Evolutionary conservation across 2,329 filamentous ascomycete genomes (phyloP).

Genomic region (Blastomyces emzantsi): DNA sequence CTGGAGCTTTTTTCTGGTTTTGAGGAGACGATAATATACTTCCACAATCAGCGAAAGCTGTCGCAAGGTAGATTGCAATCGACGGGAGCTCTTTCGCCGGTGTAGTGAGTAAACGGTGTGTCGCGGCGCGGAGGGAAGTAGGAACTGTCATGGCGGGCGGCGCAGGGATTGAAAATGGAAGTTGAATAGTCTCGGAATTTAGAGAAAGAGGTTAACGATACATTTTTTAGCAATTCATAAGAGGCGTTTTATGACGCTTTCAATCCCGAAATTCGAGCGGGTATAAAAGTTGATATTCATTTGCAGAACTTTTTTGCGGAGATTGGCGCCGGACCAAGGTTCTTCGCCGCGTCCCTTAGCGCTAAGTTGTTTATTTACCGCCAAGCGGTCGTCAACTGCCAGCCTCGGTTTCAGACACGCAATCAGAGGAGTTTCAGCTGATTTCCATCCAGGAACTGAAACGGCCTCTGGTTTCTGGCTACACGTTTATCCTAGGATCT

Average conservation of each 20-base stretch:
- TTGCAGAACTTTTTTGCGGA: constrained; percentile 3
- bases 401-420: background rate
- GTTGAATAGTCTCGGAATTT: background rate
- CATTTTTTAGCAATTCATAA: background rate
- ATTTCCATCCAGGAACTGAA: background rate
- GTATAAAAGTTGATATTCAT: background rate
- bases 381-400: background rate
- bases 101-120: constrained; percentile 55
- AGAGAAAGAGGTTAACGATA: background rate
- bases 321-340: background rate
- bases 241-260: background rate
- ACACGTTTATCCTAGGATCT: background rate
- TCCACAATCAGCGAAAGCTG: constrained; percentile 46
- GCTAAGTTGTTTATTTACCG: constrained; percentile 2
- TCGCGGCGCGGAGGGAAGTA: constrained; percentile 35
- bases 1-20: constrained; percentile 49
- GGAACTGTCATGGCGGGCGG: constrained; percentile 22
- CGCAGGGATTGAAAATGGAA: background rate
- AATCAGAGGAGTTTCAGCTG: background rate
- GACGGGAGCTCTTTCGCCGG: constrained; percentile 64
- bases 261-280: background rate
- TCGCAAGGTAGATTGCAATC: constrained; percentile 59
- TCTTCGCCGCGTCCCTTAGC: background rate
- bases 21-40: constrained; percentile 55
- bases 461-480: background rate